Evolutionary conservation across 306 rosid species (phyloP).

Genomic region (Benincasa hispida): DNA sequence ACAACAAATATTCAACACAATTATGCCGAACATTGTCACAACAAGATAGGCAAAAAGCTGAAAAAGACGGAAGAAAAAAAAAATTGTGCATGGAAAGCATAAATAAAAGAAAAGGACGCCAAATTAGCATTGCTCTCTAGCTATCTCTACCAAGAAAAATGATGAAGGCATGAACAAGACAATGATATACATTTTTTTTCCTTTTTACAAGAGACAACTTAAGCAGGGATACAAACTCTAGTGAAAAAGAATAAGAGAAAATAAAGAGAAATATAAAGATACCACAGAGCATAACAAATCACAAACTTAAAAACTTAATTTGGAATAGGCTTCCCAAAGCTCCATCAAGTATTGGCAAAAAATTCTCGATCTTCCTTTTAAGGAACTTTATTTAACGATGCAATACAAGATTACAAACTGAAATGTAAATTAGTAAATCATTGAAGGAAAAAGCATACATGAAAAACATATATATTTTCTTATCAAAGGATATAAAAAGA

Average conservation of each 20-base stretch:
- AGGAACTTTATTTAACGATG: not conserved
- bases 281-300: not conserved
- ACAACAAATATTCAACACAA: slow-evolving; percentile 1
- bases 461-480: not conserved
- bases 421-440: not conserved
- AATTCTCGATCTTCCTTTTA: not conserved
- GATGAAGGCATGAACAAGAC: not conserved
- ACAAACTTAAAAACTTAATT: not conserved
- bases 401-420: not conserved
- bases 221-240: not conserved
- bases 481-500: not conserved
- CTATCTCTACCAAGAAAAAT: not conserved
- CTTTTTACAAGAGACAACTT: too few species aligned
- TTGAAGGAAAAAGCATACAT: not conserved
- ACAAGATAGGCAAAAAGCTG: not conserved
- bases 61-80: not conserved
- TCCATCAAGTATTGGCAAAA: not conserved
- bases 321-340: not conserved
- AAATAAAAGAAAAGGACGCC: not conserved
- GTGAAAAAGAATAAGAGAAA: too few species aligned
- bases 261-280: not conserved
- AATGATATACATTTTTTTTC: too few species aligned
- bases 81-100: not conserved
- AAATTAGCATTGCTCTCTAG: not conserved
- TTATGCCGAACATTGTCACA: not conserved